Evolutionary conservation across 305 asterid genomes (phyloP).

Genomic region (Fraxinus sp.): DNA sequence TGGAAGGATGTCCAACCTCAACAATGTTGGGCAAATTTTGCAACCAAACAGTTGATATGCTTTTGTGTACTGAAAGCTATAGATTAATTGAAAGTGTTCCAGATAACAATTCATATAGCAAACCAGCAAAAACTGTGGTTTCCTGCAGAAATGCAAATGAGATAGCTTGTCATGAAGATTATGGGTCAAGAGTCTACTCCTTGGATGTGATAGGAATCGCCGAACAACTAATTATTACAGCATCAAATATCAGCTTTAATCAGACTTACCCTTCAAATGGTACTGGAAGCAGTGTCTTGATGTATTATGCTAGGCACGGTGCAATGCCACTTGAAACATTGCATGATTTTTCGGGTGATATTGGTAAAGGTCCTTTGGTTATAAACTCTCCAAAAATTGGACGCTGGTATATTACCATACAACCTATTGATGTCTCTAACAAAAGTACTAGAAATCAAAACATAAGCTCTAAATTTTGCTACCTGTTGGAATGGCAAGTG

Average conservation of each 20-base stretch:
- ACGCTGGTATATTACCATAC: slow-evolving; percentile 73
- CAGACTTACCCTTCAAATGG: slow-evolving; percentile 41
- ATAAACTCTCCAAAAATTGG: slow-evolving; percentile 74
- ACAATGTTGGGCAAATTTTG: slow-evolving; percentile 71
- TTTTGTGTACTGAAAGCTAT: slow-evolving; percentile 56
- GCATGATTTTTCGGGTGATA: slow-evolving; percentile 72
- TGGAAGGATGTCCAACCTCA: slow-evolving; percentile 77
- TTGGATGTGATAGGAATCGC: slow-evolving; percentile 60
- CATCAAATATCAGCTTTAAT: slow-evolving; percentile 49
- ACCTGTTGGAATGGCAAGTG: slow-evolving; percentile 64
- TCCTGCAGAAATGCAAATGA: slow-evolving; percentile 58
- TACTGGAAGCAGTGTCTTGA: slow-evolving; percentile 37
- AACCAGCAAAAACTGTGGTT: slow-evolving; percentile 35
- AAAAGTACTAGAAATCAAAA: slow-evolving; percentile 27
- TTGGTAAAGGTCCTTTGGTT: slow-evolving; percentile 57
- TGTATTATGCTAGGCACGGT: slow-evolving; percentile 68
- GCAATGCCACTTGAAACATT: slow-evolving; percentile 48
- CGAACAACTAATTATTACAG: slow-evolving; percentile 57
- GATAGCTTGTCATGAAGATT: slow-evolving; percentile 51
- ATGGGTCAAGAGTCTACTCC: slow-evolving; percentile 42
- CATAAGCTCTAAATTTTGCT: slow-evolving; percentile 47
- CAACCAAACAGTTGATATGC: slow-evolving; percentile 72
- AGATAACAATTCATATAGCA: slow-evolving; percentile 26
- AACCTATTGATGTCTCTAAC: slow-evolving; percentile 45
- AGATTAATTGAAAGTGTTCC: slow-evolving; percentile 32